Base-by-base conservation (phyloP, 75 land plant species). In the Selaginella moellendorffii region DNA sequence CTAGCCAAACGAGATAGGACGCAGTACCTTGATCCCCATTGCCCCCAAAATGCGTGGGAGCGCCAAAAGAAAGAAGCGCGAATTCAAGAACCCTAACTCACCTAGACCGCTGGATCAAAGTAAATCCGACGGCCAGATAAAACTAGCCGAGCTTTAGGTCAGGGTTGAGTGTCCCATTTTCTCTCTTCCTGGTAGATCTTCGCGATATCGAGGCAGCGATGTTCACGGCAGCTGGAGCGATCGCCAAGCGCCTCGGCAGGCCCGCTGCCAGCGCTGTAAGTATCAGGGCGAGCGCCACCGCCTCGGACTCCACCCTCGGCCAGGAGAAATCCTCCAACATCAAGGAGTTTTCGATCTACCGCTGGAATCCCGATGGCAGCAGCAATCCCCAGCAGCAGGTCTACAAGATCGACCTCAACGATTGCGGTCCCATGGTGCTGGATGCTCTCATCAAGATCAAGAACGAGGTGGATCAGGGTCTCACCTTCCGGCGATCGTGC, bases 341-440 rank as follows among this genome's bases (percentile, higher is more conserved):
- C 54, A 79, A 82, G 73, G 80, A 74, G 20, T 82, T 82, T 62
- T 65, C 73, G 31, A 82, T 82, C 65, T 82, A 82, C 66, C 61
- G 84, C 14, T 82, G 84, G 84, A 54, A 82, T 53, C 84, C 84
- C 12, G 77, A 82, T 36, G 14, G 28, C 12, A 58, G 53, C 22
- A 71, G 64, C 31, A 79, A 81, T 69, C 84, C 84, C 0, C 30
- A 61, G 27, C 68, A 79, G 26, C 58, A 80, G 74, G 69, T 67
- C 28, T 82, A 76, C 77, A 66, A 29, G 53, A 72, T 92, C 71
- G 76, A 92, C 61, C 81, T 83, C 62, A 75, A 70, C 68, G 89
- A 88, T 18, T 92, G 97, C 52, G 95, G 97, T 1, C 95, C 97
- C 24, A 92, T 92, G 97, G 90, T 92, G 9, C 84, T 92, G 71